Base-by-base conservation (phyloP, 2,329 filamentous ascomycete species). In the Sarocladium oryzae region DNA sequence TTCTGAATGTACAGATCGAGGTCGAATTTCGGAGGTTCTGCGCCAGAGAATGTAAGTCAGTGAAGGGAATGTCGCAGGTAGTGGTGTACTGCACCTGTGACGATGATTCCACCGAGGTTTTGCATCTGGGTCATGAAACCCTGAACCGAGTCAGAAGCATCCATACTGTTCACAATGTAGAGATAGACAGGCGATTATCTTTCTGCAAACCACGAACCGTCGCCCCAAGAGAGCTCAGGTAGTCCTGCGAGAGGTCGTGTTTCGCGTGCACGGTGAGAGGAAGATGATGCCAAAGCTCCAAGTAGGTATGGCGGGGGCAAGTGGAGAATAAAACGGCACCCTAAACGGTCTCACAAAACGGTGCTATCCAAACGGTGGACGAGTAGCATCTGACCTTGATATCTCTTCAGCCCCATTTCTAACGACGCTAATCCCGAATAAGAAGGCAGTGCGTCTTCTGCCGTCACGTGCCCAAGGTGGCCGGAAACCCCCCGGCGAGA, bases 1-100 rank as follows among this genome's bases (percentile, higher is more conserved):
- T 96, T 95, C 57, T 85, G 78, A 48, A 96, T 86, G 68, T 96
- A 97, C 33, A 86, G 81, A 55, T 96, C 89, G 37, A 99, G 79
- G 61, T 97, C 93, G 59, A 97, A 85, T 64, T 92, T 96, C 9
- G 92, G 91, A 6, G 80, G 69, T 45, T 89, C 88, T 92, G 11
- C 3, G 26, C 16, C 32, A 45, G 8, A 48, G 3, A 4, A 21
- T 32, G 26, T 21, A 3, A 23, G 16, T 4, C n/a, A n/a, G n/a
- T n/a, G n/a, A n/a, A n/a, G n/a, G n/a, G n/a, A n/a, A n/a, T n/a
- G n/a, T n/a, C n/a, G n/a, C n/a, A n/a, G n/a, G n/a, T n/a, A n/a
- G n/a, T n/a, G n/a, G n/a, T n/a, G n/a, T n/a, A n/a, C n/a, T n/a
- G n/a, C n/a, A 78, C 77, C 76, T 66, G 64, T 67, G 40, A 81